Base-by-base conservation (phyloP, 257 asterid species). In the Solanum medicagineum region DNA sequence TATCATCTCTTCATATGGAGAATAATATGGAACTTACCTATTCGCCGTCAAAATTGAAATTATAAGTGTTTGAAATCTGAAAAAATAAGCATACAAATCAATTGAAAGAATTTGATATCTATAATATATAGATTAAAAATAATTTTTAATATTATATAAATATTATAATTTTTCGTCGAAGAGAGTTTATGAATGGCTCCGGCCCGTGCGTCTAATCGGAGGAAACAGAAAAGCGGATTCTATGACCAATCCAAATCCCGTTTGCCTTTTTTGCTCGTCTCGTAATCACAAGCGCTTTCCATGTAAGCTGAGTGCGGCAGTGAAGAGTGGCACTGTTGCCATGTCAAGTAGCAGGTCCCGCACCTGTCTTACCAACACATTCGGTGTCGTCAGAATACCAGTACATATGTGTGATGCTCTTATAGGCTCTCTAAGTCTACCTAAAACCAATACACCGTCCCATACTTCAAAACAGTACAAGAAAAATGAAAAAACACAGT, bases 181-280 rank as follows among this genome's bases (percentile, higher is more conserved):
- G 1, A 26, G 26, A 26, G 36, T 4, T 36, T 3, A 36, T 3
- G 40, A 0, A 3, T 36, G 40, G 6, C 40, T 36, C 42, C 6
- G 42, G 1, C 42, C 42, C 7, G 42, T 36, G 42, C 42, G 6
- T 36, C 4, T 17, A 73, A 84, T 86, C 85, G 80, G 80, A 87
- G 89, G 86, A 87, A 90, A 88, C 92, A 87, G 87, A 73, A 36
- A 69, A 14, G 86, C 89, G 87, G 93, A 90, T 91, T 91, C 69
- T 88, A 81, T 71, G 90, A 86, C 90, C 93, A 60, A 60, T 60
- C 68, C 68, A 86, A 89, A 88, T 57, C 79, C 82, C 68, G 45
- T 54, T 77, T 77, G 20, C 9, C 17, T 77, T 77, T 15, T 77
- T 51, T 26, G 1, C 62, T 12, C 1, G 70, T 62, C 29, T 24